These are phyloP conservation scores for Jacaranda mimosifolia DNA, from an alignment of 257 asterid species.

Conservation along the genomic window DNA sequence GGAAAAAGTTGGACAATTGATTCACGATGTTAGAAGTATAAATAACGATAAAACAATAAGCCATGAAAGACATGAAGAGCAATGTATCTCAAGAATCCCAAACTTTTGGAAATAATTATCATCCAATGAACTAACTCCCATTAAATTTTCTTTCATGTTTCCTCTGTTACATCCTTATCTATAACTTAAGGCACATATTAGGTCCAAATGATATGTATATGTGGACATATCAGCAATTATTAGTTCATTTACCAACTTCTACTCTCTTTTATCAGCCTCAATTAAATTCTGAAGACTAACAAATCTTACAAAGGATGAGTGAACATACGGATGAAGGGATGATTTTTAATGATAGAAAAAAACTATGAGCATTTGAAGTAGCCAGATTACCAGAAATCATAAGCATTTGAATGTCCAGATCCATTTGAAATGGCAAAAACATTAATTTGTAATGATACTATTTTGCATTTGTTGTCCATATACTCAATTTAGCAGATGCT, in stretches of 20 bases:
- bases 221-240: not conserved
- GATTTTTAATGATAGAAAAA: not conserved
- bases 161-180: not conserved
- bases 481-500: not conserved
- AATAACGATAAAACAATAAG: not conserved
- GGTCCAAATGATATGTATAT: not conserved
- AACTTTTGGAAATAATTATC: constrained; percentile 1
- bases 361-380: not conserved
- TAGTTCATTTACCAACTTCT: not conserved
- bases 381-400: constrained; percentile 29
- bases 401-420: not conserved
- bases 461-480: not conserved
- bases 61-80: not conserved
- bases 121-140: not conserved
- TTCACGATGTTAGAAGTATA: constrained; percentile 19
- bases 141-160: not conserved
- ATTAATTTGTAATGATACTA: not conserved
- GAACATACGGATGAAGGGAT: not conserved
- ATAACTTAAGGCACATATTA: not conserved
- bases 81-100: not conserved
- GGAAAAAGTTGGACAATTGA: constrained; percentile 40
- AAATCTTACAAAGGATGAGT: not conserved
- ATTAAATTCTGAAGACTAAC: not conserved
- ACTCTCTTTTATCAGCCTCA: constrained; percentile 11
- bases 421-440: not conserved